Evolutionary conservation across 75 land plant genomes (phyloP), one percentile per base, ranked within the genome.

Genomic region (Chamaecyparis obtusa): DNA sequence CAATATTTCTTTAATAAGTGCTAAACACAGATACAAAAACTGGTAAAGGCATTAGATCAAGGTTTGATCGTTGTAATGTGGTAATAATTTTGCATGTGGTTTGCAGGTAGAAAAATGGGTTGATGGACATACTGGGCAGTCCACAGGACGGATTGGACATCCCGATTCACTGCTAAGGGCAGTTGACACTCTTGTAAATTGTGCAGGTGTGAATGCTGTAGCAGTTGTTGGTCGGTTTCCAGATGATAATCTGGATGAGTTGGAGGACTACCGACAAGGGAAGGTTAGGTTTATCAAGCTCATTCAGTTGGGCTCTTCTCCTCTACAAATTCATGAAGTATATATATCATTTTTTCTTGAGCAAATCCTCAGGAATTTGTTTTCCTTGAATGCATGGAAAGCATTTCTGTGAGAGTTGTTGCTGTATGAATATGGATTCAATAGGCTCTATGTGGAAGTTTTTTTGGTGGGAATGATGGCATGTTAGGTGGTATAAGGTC

Each of bases 201-300:
- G 80, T 33, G 87, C 95, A 69, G 79, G 88, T 24, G 94, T 95
- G 36, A 92, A 96, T 92, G 99, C 99, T 43, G 46, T 97, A 85
- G 99, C 99, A 86, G 96, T 97, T 43, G 98, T 97, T 13, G 95
- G 90, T 5, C 92, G 99, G 14, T 97, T 97, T 93, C 98, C 99
- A 85, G 99, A 96, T 93, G 96, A 97, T 87, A 92, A 90, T 72
- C n/a, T 88, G 37, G 95, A 93, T 51, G 99, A 94, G 21, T 80
- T 91, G 13, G 94, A 90, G 74, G 94, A 95, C 80, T 97, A 97
- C 88, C 92, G 99, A 33, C 96, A 95, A 90, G 99, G 99, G 19
- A 92, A 91, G 95, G 99, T 97, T 44, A 83, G 83, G 32, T 81
- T 13, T 81, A 1, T n/a, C 35, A 84, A 84, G 15, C 85, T 60